Percentiles rank a stretch among this genome's conserved stretches.
Evolutionary conservation across 2,329 filamentous ascomycete species (phyloP).

Genomic region (Penicillium olsonii): DNA sequence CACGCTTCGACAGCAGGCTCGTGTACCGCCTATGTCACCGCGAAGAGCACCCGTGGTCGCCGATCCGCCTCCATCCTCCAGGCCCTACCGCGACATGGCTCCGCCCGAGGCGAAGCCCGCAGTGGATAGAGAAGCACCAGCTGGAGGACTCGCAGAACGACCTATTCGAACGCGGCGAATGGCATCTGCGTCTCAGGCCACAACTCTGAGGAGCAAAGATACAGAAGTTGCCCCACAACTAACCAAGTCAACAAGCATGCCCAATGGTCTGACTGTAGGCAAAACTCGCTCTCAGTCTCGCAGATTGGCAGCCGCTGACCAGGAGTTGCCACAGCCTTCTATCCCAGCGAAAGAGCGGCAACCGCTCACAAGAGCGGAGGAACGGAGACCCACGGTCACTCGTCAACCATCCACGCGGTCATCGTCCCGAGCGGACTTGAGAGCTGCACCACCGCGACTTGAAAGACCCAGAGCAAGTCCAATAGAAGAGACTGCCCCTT

Average conservation of each 20-base stretch:
- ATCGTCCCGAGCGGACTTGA: conserved; percentile 16
- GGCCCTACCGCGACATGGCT: conserved; percentile 19
- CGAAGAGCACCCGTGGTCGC: conserved; percentile 29
- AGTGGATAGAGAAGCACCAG: conserved; percentile 15
- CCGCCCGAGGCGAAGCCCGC: conserved; percentile 18
- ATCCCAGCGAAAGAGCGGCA: conserved; percentile 24
- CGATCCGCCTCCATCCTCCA: conserved; percentile 22
- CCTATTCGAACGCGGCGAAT: conserved; percentile 42
- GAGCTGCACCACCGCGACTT: conserved; percentile 2
- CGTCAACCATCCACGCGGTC: conserved; percentile 20
- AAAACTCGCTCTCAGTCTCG: conserved; percentile 47
- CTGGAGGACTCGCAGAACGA: conserved; percentile 40
- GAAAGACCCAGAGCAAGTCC: conserved; percentile 15
- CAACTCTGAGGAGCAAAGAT: conserved; percentile 35
- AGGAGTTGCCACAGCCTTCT: conserved; percentile 17
- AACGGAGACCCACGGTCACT: conserved; percentile 7
- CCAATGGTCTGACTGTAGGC: conserved; percentile 38
- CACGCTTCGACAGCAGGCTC: conserved; percentile 48
- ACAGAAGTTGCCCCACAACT: conserved; percentile 27
- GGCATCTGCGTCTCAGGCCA: conserved; percentile 36
- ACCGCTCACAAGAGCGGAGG: conserved; percentile 22
- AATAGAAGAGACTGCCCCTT: conserved; percentile 9
- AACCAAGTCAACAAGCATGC: conserved; percentile 35
- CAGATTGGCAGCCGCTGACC: conserved; percentile 34
- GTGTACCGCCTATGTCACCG: conserved; percentile 34